Evolutionary conservation across 495 filamentous ascomycete genomes (phyloP).

Genomic region (Podospora didyma): DNA sequence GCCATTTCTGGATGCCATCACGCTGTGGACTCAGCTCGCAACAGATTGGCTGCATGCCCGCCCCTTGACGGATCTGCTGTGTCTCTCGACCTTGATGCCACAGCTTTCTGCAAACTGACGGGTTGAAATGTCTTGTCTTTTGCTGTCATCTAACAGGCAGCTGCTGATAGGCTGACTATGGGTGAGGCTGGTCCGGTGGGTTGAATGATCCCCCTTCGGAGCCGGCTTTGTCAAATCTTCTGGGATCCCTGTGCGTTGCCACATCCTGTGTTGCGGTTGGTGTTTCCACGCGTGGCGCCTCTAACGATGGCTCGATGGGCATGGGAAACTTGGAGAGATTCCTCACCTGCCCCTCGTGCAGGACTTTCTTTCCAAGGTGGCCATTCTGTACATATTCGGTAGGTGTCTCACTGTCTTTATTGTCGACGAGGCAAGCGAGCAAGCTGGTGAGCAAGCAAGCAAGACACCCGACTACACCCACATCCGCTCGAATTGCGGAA

Average conservation of each 20-base stretch:
- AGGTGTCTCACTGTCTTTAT: too few species aligned
- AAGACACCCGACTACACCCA: background rate
- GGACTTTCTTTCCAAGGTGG: too few species aligned
- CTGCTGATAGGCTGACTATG: slow-evolving; percentile 13
- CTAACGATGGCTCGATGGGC: background rate
- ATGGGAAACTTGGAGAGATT: background rate
- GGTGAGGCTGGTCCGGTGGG: background rate
- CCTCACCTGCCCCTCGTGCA: background rate
- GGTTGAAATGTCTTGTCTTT: background rate
- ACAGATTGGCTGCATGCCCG: background rate
- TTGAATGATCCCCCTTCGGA: slow-evolving; percentile 1
- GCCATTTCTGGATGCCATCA: background rate
- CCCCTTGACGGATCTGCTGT: slow-evolving; percentile 7
- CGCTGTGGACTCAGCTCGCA: too few species aligned
- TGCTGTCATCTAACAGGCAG: background rate
- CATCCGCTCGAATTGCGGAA: too few species aligned
- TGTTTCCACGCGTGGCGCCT: background rate
- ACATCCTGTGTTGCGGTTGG: background rate
- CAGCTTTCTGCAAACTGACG: slow-evolving; percentile 1
- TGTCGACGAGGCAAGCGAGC: too few species aligned
- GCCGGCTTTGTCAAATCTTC: slow-evolving; percentile 8
- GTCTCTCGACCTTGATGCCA: slow-evolving; percentile 17
- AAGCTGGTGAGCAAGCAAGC: too few species aligned
- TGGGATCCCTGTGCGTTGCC: slow-evolving; percentile 13
- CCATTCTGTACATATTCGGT: too few species aligned